Percentiles rank a stretch among this genome's conserved stretches.
phyloP scores from a whole-genome alignment of 148 eudicot species.

The Cornus kousa region DNA sequence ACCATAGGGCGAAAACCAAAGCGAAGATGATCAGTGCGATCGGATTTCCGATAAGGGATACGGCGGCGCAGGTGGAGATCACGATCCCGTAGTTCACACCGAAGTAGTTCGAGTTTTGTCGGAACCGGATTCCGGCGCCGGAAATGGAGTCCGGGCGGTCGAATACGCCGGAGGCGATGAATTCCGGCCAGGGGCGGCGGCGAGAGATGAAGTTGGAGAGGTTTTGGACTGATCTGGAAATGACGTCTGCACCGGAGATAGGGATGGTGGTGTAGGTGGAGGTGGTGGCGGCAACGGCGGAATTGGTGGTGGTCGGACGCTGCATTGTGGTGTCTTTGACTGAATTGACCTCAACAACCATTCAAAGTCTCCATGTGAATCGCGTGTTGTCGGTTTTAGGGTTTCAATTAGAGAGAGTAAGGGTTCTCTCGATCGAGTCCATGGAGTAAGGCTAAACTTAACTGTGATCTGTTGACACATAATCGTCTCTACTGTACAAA shows the following conservation, averaged over 20 bases:
- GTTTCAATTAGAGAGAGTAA: no score
- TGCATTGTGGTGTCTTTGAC: background rate
- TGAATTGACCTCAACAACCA: background rate
- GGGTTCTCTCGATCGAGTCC: background rate
- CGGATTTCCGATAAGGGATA: conserved; percentile 28
- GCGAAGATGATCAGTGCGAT: conserved; percentile 16
- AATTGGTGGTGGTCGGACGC: conserved; percentile 5
- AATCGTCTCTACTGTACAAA: no score
- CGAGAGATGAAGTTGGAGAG: conserved; percentile 35
- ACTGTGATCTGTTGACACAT: no score
- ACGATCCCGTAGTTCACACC: conserved; percentile 28
- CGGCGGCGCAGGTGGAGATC: conserved; percentile 21
- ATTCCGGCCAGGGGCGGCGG: conserved; percentile 46
- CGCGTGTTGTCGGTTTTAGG: background rate
- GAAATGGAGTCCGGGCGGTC: conserved; percentile 26
- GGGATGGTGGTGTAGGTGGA: conserved; percentile 41
- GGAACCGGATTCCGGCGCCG: conserved; percentile 26
- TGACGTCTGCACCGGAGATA: conserved; percentile 32
- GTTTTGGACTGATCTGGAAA: conserved; percentile 40
- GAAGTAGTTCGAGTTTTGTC: conserved; percentile 32
- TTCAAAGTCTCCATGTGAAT: background rate
- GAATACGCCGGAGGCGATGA: conserved; percentile 24
- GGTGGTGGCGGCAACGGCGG: conserved; percentile 9
- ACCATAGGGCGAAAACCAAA: conserved; percentile 25
- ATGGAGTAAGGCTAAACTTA: no score